Percentiles rank a stretch among this genome's conserved stretches.
phyloP scores from a whole-genome alignment of 139 green algal genomes.

The Desmodesmus armatus region DNA sequence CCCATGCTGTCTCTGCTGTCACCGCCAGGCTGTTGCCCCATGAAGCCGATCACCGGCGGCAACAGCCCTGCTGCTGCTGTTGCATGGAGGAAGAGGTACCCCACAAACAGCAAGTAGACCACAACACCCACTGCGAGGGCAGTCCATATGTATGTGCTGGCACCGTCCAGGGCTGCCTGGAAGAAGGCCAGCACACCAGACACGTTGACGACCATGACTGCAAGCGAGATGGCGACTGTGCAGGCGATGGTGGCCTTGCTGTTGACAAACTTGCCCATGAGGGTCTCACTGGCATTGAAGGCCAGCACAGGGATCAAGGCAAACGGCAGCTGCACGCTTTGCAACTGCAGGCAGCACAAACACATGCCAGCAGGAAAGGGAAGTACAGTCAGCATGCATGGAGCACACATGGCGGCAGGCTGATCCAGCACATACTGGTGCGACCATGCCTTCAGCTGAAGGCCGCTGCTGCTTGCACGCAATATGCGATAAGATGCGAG shows the following conservation, averaged over 20 bases:
- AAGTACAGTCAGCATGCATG: not conserved
- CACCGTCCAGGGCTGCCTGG: conserved; percentile 11
- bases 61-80: conserved; percentile 27
- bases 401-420: no score
- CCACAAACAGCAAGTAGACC: conserved; percentile 13
- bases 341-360: conserved; percentile 42
- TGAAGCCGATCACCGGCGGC: not conserved
- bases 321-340: conserved; percentile 77
- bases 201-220: conserved; percentile 61
- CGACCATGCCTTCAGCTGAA: not conserved
- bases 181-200: conserved; percentile 38
- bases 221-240: conserved; percentile 54
- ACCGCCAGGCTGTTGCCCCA: not conserved
- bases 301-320: conserved; percentile 67
- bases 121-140: not conserved
- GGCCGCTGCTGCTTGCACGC: not conserved
- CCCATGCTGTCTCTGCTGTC: conserved; percentile 1
- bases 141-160: not conserved
- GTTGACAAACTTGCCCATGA: conserved; percentile 75
- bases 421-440: no score
- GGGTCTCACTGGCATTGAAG: conserved; percentile 57
- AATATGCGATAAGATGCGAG: not conserved
- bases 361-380: not conserved
- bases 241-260: not conserved
- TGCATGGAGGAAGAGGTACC: conserved; percentile 25